Evolutionary conservation across 106 monocot species (phyloP).

Genomic region (Hemerocallis citrina): DNA sequence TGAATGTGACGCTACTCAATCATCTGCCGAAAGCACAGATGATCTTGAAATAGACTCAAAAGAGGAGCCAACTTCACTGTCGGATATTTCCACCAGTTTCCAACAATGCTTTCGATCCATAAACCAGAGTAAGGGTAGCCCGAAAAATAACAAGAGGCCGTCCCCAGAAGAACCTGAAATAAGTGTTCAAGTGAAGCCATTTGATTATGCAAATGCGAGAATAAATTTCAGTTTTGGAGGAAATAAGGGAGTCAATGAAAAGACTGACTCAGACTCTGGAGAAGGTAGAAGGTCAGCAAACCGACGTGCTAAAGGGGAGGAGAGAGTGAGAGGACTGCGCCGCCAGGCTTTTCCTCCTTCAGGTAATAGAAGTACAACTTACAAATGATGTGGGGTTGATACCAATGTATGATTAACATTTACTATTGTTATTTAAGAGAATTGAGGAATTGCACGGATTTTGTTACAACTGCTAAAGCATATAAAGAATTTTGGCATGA

Average conservation of each 20-base stretch:
- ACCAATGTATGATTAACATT: too few species aligned
- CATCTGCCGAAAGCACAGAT: constrained; percentile 3
- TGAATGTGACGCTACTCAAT: constrained; percentile 2
- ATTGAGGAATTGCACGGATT: too few species aligned
- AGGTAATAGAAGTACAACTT: constrained; percentile 76
- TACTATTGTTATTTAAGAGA: too few species aligned
- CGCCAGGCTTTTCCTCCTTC: constrained; percentile 86
- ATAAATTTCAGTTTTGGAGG: constrained; percentile 33
- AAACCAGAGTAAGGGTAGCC: constrained; percentile 11
- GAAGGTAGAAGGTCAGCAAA: constrained; percentile 3
- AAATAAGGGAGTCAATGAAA: constrained; percentile 8
- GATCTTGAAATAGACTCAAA: constrained; percentile 4
- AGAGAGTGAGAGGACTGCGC: constrained; percentile 28
- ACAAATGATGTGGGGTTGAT: constrained; percentile 19
- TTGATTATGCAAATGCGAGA: constrained; percentile 66
- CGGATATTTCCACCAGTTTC: constrained; percentile 57
- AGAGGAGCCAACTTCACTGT: constrained; percentile 23
- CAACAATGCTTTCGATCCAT: constrained; percentile 39
- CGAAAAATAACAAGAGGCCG: constrained; percentile 1
- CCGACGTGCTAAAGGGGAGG: constrained; percentile 2
- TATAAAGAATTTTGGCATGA: too few species aligned
- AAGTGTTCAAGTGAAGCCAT: constrained; percentile 32
- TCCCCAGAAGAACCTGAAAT: not conserved
- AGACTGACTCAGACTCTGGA: constrained; percentile 4
- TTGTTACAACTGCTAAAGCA: too few species aligned